These are phyloP conservation scores for Phoenix roebelenii DNA, from an alignment of 176 grass and related monocot genomes.

Conservation along the genomic window DNA sequence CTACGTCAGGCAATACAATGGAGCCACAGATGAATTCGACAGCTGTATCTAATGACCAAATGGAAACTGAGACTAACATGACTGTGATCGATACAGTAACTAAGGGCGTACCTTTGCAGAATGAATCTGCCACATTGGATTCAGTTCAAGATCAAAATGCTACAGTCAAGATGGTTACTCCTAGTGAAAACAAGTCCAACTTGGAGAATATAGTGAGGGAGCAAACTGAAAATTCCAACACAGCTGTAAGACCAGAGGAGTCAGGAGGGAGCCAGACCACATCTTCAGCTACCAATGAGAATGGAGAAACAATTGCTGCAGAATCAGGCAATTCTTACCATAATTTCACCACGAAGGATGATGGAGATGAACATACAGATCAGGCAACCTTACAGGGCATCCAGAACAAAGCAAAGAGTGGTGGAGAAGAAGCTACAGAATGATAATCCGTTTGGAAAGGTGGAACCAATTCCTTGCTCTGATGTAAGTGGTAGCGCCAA, in stretches of 20 bases:
- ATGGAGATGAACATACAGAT: neutral
- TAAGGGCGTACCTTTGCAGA: conserved; percentile 31
- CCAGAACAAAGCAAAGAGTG: conserved; percentile 39
- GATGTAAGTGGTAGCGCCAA: too few relatives aligned
- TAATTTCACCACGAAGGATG: neutral
- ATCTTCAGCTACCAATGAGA: neutral
- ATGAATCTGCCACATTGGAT: conserved; percentile 22
- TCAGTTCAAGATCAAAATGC: conserved; percentile 22
- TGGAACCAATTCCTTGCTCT: too few relatives aligned
- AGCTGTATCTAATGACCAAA: conserved; percentile 21
- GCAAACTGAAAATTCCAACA: neutral
- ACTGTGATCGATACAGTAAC: conserved; percentile 4
- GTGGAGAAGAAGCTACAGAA: conserved; percentile 22
- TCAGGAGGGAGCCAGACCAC: neutral
- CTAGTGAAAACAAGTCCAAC: neutral
- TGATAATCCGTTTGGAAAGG: neutral
- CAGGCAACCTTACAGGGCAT: conserved; percentile 29
- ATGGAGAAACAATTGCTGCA: neutral
- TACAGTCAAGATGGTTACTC: neutral
- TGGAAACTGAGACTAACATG: conserved; percentile 17
- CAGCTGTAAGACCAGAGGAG: conserved; percentile 2
- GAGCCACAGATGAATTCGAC: neutral
- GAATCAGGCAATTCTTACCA: neutral
- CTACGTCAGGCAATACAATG: neutral
- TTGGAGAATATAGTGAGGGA: neutral